phyloP scores from a whole-genome alignment of 176 grass and related monocot genomes.

The Juncus inflexus region DNA sequence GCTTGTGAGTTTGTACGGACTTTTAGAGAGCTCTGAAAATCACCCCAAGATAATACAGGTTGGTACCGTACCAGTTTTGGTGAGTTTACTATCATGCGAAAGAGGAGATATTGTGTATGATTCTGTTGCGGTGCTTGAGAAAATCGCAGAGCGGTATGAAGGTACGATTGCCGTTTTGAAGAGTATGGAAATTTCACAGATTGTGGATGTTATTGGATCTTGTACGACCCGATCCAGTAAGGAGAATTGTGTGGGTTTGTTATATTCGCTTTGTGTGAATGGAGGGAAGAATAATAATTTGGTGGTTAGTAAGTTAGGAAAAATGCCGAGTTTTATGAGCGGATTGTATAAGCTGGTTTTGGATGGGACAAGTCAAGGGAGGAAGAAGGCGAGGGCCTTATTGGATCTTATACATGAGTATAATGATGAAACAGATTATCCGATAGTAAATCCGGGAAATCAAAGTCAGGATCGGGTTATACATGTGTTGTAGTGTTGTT shows the following conservation, averaged over 20 bases:
- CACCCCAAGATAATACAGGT: conserved; percentile 35
- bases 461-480: conserved; percentile 30
- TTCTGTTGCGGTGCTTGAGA: conserved; percentile 47
- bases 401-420: conserved; percentile 60
- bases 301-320: conserved; percentile 42
- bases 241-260: conserved; percentile 50
- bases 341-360: conserved; percentile 54
- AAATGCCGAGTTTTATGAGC: conserved; percentile 54
- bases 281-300: conserved; percentile 28
- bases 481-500: conserved; percentile 44
- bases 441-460: background rate
- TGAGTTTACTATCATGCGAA: conserved; percentile 27
- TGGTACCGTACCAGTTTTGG: conserved; percentile 46
- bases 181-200: conserved; percentile 25
- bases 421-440: conserved; percentile 18
- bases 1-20: conserved; percentile 46
- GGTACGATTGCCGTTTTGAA: conserved; percentile 45
- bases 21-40: conserved; percentile 37
- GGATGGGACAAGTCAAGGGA: conserved; percentile 37
- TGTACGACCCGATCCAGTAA: conserved; percentile 36
- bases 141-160: conserved; percentile 36
- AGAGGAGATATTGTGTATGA: conserved; percentile 46
- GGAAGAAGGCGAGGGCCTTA: conserved; percentile 54
- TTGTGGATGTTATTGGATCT: conserved; percentile 51
- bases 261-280: conserved; percentile 52